Evolutionary conservation across 2,329 filamentous ascomycete species (phyloP), one percentile per base, ranked within the genome.

Genomic region (Fusarium annulatum): DNA sequence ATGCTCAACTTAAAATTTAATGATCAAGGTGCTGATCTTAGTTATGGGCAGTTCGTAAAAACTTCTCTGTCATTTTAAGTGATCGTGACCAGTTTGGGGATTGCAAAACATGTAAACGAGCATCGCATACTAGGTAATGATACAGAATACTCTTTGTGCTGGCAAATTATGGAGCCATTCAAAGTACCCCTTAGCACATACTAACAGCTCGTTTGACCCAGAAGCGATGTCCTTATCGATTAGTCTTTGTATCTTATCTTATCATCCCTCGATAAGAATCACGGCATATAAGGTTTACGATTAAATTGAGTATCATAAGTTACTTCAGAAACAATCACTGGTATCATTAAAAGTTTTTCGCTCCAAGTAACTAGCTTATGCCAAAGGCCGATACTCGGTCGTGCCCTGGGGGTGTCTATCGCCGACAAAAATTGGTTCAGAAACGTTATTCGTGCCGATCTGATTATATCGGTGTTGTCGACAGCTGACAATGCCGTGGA

Each of bases 401-500:
- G 69, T 38, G 3, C 36, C 49, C 3, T 69, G 56, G 12, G 53
- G 49, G 16, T 72, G 69, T 15, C 36, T 61, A 8, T 53, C 34
- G 9, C 38, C 33, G 11, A 43, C 21, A 14, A 61, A 26, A 11
- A 73, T 28, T 3, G 65, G 51, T 3, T 46, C 52, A 1, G 69
- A 55, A 9, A 64, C 51, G 2, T 46, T 51, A 7, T 72, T 73
- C 9, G 28, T 58, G 3, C 69, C 70, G 11, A 72, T 49, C 7
- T 72, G 56, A 12, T 72, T 73, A 9, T 72, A 72, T 46, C 79
- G 79, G 64, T 86, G 85, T 71, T 88, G 86, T 19, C 83, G 81
- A 73, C 84, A 80, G 18, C 87, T 78, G 64, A 81, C 80, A 12
- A 86, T 76, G 67, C 81, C 76, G 75, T 85, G 82, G 9, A 86